Percentiles rank a stretch among this genome's conserved stretches.
Evolutionary conservation across 352 stramenopile species (phyloP).

Genomic region (Globisporangium cystogenes): DNA sequence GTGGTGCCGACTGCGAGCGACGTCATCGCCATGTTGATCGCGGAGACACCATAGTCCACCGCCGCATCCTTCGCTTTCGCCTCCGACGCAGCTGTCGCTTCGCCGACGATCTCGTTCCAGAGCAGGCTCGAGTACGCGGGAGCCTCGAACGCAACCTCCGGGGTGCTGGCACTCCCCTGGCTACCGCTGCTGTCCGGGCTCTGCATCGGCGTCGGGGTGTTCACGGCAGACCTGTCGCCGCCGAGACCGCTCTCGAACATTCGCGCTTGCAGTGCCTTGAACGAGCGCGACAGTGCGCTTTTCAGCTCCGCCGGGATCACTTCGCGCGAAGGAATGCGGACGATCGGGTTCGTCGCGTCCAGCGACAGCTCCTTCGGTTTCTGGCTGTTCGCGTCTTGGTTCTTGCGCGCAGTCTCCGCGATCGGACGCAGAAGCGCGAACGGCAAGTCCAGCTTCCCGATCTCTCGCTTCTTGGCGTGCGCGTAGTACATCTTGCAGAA

Average conservation of each 20-base stretch:
- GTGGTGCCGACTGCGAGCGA: constrained; percentile 58
- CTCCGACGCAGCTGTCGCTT: constrained; percentile 47
- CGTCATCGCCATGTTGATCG: constrained; percentile 84
- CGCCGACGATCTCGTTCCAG: constrained; percentile 67
- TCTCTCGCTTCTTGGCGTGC: constrained; percentile 80
- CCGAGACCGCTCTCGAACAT: constrained; percentile 42
- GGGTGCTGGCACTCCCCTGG: constrained; percentile 23
- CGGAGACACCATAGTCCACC: constrained; percentile 60
- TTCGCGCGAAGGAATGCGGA: constrained; percentile 71
- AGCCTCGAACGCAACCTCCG: constrained; percentile 38
- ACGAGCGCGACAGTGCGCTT: constrained; percentile 55
- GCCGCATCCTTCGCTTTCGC: constrained; percentile 58
- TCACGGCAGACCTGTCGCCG: constrained; percentile 33
- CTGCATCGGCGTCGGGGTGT: constrained; percentile 44
- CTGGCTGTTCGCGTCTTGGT: constrained; percentile 63
- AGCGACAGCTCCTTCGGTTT: constrained; percentile 72
- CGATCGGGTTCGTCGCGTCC: constrained; percentile 66
- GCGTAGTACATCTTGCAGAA: constrained; percentile 84
- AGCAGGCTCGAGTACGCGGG: constrained; percentile 50
- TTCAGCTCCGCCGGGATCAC: constrained; percentile 69
- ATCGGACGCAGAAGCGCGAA: constrained; percentile 68
- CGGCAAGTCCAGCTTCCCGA: constrained; percentile 69
- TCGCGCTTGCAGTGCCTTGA: constrained; percentile 71
- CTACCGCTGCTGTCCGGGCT: constrained; percentile 47
- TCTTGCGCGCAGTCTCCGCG: constrained; percentile 74